A percentile compares a stretch with the other conserved stretches of the same genome.
Evolutionary conservation across 2,329 filamentous ascomycete species (phyloP).

Genomic region (Cladophialophora psammophila): DNA sequence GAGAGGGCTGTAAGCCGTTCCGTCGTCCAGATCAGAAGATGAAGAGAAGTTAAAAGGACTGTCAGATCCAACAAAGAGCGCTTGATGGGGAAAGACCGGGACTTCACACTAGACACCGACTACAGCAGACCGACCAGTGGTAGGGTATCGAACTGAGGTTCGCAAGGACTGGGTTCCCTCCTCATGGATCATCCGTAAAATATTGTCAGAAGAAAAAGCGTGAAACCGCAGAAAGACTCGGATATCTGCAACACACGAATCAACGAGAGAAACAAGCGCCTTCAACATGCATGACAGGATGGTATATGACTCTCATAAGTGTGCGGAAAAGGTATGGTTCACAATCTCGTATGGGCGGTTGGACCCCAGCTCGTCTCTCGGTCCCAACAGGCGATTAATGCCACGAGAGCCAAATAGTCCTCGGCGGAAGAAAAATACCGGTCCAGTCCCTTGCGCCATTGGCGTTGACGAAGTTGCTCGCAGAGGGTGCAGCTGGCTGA

Average conservation of each 20-base stretch:
- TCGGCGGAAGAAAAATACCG: constrained; percentile 17
- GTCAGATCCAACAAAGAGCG: constrained; percentile 20
- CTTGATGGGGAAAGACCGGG: constrained; percentile 17
- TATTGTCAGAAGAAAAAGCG: constrained; percentile 10
- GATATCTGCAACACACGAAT: constrained; percentile 22
- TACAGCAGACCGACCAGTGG: constrained; percentile 10
- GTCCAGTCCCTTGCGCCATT: constrained; percentile 24
- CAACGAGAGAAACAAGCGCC: constrained; percentile 26
- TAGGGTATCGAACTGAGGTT: constrained; percentile 17
- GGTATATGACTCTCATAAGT: constrained; percentile 24
- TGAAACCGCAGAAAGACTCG: constrained; percentile 6
- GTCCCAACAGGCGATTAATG: constrained; percentile 21
- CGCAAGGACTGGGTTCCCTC: constrained; percentile 12
- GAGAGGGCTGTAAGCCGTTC: constrained; percentile 3
- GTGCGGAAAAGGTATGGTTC: constrained; percentile 25
- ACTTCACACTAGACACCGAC: constrained; percentile 4
- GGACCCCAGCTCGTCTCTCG: constrained; percentile 13
- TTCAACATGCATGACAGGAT: constrained; percentile 12
- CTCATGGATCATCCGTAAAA: constrained; percentile 20
- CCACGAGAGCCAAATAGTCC: constrained; percentile 26
- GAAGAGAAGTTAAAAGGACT: constrained; percentile 15
- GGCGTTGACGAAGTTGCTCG: constrained; percentile 5
- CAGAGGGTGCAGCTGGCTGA: constrained; percentile 18
- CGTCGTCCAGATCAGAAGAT: constrained; percentile 7
- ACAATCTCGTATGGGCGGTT: constrained; percentile 25